These are phyloP conservation scores for Hypomyces rosellus DNA, from an alignment of 2,329 filamentous ascomycete species.

Conservation along the genomic window DNA sequence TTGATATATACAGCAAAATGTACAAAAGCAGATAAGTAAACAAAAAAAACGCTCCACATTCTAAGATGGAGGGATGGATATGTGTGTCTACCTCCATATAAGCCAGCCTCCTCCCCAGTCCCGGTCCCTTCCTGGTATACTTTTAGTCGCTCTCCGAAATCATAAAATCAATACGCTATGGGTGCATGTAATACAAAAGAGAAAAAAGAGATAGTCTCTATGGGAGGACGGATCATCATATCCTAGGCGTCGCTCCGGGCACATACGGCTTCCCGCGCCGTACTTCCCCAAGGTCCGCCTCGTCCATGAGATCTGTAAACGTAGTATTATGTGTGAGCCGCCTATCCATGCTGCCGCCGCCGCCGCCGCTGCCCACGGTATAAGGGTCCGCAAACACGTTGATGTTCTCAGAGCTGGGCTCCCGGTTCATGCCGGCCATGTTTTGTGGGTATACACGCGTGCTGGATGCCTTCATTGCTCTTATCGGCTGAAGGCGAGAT, in stretches of 20 bases:
- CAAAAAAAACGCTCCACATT: not conserved
- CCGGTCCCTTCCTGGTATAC: too few species aligned
- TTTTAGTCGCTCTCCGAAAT: not conserved
- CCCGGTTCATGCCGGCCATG: conserved; percentile 24
- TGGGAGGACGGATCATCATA: conserved; percentile 13
- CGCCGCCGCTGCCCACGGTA: conserved; percentile 26
- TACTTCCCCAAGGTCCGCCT: conserved; percentile 37
- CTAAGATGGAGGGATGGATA: not conserved
- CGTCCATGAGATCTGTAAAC: conserved; percentile 49
- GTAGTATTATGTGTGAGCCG: conserved; percentile 35
- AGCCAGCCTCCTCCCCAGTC: too few species aligned
- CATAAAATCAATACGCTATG: not conserved
- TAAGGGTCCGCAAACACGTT: conserved; percentile 46
- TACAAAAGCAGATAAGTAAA: not conserved
- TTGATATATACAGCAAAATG: not conserved
- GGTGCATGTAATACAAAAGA: not conserved
- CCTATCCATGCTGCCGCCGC: conserved; percentile 15
- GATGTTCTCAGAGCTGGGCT: conserved; percentile 44
- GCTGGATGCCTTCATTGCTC: conserved; percentile 30
- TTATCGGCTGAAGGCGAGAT: conserved; percentile 30
- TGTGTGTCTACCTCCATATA: not conserved
- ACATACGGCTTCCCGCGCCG: conserved; percentile 37
- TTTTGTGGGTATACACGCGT: conserved; percentile 26
- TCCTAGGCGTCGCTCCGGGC: conserved; percentile 28
- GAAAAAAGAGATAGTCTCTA: not conserved